A percentile compares a stretch with the other conserved stretches of the same genome.
phyloP scores from a whole-genome alignment of 2,329 filamentous ascomycete species.

The Botrytis medusae region DNA sequence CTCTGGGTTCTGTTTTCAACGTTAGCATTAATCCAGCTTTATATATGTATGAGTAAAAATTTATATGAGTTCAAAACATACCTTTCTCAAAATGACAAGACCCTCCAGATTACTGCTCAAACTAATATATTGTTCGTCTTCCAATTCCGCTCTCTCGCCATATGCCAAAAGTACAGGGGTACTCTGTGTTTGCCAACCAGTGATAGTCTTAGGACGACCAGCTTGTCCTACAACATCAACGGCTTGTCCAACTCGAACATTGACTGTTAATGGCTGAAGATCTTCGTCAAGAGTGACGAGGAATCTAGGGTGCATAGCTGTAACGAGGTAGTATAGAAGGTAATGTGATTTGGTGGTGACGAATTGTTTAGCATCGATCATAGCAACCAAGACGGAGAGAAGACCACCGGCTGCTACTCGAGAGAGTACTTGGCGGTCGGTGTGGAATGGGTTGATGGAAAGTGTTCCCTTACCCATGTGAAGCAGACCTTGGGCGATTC shows the following conservation, averaged over 20 bases:
- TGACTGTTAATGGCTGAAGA: slow-evolving; percentile 88
- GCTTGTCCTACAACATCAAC: slow-evolving; percentile 98
- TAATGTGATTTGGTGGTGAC: slow-evolving; percentile 73
- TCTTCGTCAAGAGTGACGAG: slow-evolving; percentile 94
- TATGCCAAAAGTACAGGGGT: slow-evolving; percentile 95
- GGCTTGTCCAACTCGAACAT: slow-evolving; percentile 94
- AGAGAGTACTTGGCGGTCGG: slow-evolving; percentile 92
- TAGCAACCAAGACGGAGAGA: slow-evolving; percentile 83
- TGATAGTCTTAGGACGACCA: slow-evolving; percentile 96
- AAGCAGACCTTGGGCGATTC: slow-evolving; percentile 92
- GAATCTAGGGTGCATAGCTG: slow-evolving; percentile 95
- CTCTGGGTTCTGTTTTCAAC: slow-evolving; percentile 50
- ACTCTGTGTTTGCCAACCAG: slow-evolving; percentile 98
- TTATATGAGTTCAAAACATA: slow-evolving; percentile 49
- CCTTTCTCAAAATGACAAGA: slow-evolving; percentile 94
- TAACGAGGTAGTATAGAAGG: slow-evolving; percentile 94
- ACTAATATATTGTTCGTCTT: slow-evolving; percentile 96
- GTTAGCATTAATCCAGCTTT: slow-evolving; percentile 20
- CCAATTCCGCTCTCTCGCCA: slow-evolving; percentile 92
- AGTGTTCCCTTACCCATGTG: slow-evolving; percentile 99
- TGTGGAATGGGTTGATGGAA: slow-evolving; percentile 97
- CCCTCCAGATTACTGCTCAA: slow-evolving; percentile 90
- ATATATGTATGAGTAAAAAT: background rate
- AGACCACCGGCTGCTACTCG: slow-evolving; percentile 87
- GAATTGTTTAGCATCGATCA: slow-evolving; percentile 93